Conservation (phyloP, 768 basidiomycete genomes). For the Collybiopsis luxurians region DNA sequence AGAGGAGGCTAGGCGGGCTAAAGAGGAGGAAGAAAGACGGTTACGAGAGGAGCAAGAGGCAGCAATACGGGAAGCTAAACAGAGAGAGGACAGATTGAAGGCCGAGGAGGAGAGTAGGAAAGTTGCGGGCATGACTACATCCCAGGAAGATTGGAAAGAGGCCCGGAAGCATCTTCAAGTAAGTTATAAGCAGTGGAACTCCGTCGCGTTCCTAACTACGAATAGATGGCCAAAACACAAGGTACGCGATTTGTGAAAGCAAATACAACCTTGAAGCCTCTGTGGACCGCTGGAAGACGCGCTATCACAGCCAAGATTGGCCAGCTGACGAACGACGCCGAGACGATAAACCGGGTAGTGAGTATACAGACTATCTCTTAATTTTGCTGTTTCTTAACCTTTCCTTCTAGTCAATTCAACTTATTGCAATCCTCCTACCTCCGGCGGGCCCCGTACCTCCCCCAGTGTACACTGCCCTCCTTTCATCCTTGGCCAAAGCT, state of each 20-base stretch:
- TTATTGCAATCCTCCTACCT: constrained; percentile 34
- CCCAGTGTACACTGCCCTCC: constrained; percentile 67
- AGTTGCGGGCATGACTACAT: constrained; percentile 47
- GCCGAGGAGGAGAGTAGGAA: constrained; percentile 38
- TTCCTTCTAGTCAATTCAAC: constrained; percentile 33
- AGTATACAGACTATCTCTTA: constrained; percentile 19
- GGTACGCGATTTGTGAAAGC: constrained; percentile 64
- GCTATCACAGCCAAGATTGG: constrained; percentile 86
- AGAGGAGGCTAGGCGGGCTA: constrained; percentile 34
- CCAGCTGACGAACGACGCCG: constrained; percentile 72
- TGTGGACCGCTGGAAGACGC: constrained; percentile 68
- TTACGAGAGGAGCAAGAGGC: constrained; percentile 31
- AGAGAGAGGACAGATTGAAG: constrained; percentile 31
- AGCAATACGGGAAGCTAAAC: constrained; percentile 25
- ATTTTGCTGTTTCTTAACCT: constrained; percentile 4
- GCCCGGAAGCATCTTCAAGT: constrained; percentile 57
- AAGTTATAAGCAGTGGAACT: constrained; percentile 14
- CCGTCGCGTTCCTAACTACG: constrained; percentile 4
- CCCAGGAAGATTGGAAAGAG: constrained; percentile 63
- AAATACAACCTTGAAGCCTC: constrained; percentile 48
- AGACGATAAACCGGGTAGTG: constrained; percentile 64
- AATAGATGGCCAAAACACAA: constrained; percentile 61
- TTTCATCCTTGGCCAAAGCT: constrained; percentile 86
- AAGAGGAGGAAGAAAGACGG: constrained; percentile 26
- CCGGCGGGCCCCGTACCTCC: constrained; percentile 25